A percentile compares a stretch with the other conserved stretches of the same genome.
Conservation (phyloP, 1,139 yeast species). For the Candida sanyaensis region DNA sequence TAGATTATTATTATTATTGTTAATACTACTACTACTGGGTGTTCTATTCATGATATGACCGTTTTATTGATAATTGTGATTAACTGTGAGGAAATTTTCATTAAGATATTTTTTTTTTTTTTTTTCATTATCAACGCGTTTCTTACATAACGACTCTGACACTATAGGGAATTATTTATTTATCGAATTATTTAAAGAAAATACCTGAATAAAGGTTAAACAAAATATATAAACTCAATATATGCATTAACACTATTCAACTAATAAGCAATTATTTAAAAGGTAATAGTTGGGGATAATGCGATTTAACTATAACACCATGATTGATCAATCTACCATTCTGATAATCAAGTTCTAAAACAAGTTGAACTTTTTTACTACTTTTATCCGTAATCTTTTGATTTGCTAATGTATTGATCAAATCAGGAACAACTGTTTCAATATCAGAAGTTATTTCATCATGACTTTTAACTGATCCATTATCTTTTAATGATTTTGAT, state of each 20-base stretch:
- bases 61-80: neutral
- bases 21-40: neutral
- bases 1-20: neutral
- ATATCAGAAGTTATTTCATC: conserved; percentile 33
- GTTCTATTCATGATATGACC: neutral
- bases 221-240: neutral
- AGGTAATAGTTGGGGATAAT: neutral
- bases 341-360: neutral
- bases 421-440: conserved; percentile 45
- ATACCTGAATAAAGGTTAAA: neutral
- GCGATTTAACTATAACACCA: conserved; percentile 1
- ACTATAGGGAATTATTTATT: too few species aligned
- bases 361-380: conserved; percentile 27
- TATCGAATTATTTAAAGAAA: too few species aligned
- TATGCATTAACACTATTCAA: neutral
- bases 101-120: too few species aligned
- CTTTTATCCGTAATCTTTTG: conserved; percentile 58
- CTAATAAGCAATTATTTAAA: neutral
- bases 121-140: too few species aligned
- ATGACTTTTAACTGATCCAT: conserved; percentile 27
- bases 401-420: conserved; percentile 68
- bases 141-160: too few species aligned
- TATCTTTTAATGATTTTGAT: conserved; percentile 20
- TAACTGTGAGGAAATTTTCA: too few species aligned
- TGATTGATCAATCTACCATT: conserved; percentile 1